Percentiles rank a stretch among this genome's conserved stretches.
phyloP scores from a whole-genome alignment of 495 filamentous ascomycete species.

The Articulospora tetracladia region DNA sequence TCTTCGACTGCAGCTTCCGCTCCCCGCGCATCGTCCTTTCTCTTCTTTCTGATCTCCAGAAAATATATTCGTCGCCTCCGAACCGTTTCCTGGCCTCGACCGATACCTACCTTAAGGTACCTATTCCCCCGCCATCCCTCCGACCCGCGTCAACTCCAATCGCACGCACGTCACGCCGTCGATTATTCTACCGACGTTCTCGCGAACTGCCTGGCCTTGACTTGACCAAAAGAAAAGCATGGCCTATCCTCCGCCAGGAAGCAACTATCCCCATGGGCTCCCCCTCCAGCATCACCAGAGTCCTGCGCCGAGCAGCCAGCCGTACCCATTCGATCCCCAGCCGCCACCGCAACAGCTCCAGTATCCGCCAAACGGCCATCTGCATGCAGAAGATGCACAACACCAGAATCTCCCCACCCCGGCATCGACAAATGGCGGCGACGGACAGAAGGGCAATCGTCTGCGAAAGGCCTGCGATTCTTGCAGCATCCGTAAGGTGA shows the following conservation, averaged over 20 bases:
- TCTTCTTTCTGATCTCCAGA: too few species aligned
- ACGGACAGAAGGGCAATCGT: conserved; percentile 39
- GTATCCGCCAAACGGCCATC: conserved; percentile 5
- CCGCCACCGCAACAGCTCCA: conserved; percentile 8
- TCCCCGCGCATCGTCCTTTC: too few species aligned
- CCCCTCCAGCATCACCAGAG: background rate
- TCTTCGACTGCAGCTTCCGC: background rate
- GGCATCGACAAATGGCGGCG: conserved; percentile 2
- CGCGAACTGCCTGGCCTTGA: too few species aligned
- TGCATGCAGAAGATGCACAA: conserved; percentile 1
- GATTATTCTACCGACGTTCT: too few species aligned
- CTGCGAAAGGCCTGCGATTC: conserved; percentile 80
- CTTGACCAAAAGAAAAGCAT: background rate
- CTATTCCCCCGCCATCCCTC: conserved; percentile 3
- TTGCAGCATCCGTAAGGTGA: conserved; percentile 82
- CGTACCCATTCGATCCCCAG: conserved; percentile 10
- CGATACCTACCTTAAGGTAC: background rate
- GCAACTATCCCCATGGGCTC: conserved; percentile 8
- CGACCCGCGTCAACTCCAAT: background rate
- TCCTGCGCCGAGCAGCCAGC: background rate
- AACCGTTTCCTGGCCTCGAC: background rate
- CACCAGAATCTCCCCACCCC: conserved; percentile 4
- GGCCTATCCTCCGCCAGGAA: conserved; percentile 4
- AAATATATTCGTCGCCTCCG: too few species aligned
- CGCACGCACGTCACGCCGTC: too few species aligned